Percentiles rank a stretch among this genome's conserved stretches.
These are phyloP conservation scores for Zygosaccharomyces lentus DNA, from an alignment of 805 yeast genomes.

Conservation along the genomic window DNA sequence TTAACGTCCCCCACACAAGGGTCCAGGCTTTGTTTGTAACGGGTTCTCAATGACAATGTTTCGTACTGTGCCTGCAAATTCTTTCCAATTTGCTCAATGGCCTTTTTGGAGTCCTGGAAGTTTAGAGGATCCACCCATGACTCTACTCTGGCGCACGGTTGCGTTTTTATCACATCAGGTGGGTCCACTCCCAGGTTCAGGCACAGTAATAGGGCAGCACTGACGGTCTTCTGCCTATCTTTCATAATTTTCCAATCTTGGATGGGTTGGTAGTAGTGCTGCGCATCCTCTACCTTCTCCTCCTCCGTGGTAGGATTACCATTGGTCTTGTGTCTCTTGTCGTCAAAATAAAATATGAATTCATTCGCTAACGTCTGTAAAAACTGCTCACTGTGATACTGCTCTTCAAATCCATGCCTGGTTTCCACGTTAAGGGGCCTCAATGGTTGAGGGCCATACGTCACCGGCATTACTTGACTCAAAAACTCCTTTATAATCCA, in stretches of 20 bases:
- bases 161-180: constrained; percentile 89
- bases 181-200: constrained; percentile 94
- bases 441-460: constrained; percentile 38
- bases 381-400: constrained; percentile 45
- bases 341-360: constrained; percentile 81
- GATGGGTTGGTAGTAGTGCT: constrained; percentile 59
- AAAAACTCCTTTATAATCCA: not conserved
- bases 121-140: constrained; percentile 90
- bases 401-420: constrained; percentile 68
- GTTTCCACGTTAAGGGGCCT: constrained; percentile 51
- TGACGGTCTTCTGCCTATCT: constrained; percentile 87
- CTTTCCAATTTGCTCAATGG: constrained; percentile 87
- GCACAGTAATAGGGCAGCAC: constrained; percentile 89
- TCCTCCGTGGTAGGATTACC: constrained; percentile 70
- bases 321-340: constrained; percentile 85
- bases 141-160: constrained; percentile 87
- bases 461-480: constrained; percentile 22
- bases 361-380: constrained; percentile 55
- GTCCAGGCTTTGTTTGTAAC: constrained; percentile 86
- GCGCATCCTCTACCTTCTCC: constrained; percentile 43
- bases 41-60: constrained; percentile 76
- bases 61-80: constrained; percentile 85
- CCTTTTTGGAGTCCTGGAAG: constrained; percentile 81
- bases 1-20: constrained; percentile 96
- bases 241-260: constrained; percentile 88